Evolutionary conservation across 208 protist species (phyloP).

Genomic region (Wallacemonas sp.): DNA sequence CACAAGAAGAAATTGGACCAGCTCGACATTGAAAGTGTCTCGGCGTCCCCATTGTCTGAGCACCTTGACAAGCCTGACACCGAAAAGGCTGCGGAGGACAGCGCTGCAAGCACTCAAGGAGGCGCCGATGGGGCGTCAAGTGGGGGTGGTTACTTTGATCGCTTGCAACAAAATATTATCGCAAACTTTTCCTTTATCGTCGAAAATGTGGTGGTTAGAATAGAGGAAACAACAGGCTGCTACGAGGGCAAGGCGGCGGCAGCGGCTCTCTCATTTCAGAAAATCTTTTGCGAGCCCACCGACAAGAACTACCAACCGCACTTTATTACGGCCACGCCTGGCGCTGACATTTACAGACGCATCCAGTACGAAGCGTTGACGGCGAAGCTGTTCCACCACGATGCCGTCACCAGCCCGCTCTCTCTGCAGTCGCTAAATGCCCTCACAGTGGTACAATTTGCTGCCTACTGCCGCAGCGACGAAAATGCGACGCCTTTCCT

Average conservation of each 20-base stretch:
- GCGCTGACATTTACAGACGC: conserved; percentile 19
- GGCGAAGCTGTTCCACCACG: neutral
- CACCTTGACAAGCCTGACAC: neutral
- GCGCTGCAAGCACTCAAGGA: neutral
- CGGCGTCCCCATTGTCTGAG: neutral
- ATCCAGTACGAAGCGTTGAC: conserved; percentile 30
- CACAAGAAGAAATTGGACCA: conserved; percentile 9
- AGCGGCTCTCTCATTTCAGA: conserved; percentile 20
- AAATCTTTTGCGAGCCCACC: conserved; percentile 39
- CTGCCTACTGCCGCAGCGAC: neutral
- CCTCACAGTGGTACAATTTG: neutral
- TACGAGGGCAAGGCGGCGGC: conserved; percentile 29
- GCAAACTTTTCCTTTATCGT: conserved; percentile 56
- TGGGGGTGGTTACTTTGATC: conserved; percentile 35
- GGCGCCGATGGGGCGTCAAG: no score
- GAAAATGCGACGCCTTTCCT: neutral
- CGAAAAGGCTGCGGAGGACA: conserved; percentile 5
- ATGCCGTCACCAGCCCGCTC: neutral
- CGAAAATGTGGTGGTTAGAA: conserved; percentile 41
- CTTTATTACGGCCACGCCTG: conserved; percentile 19
- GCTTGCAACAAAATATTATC: conserved; percentile 62
- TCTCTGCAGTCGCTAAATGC: neutral
- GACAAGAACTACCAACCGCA: conserved; percentile 27
- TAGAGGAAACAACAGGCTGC: conserved; percentile 40
- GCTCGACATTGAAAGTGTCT: conserved; percentile 5